Evolutionary conservation across 208 protist species (phyloP), one percentile per base, ranked within the genome.

Genomic region (Blechomonas ayalai): DNA sequence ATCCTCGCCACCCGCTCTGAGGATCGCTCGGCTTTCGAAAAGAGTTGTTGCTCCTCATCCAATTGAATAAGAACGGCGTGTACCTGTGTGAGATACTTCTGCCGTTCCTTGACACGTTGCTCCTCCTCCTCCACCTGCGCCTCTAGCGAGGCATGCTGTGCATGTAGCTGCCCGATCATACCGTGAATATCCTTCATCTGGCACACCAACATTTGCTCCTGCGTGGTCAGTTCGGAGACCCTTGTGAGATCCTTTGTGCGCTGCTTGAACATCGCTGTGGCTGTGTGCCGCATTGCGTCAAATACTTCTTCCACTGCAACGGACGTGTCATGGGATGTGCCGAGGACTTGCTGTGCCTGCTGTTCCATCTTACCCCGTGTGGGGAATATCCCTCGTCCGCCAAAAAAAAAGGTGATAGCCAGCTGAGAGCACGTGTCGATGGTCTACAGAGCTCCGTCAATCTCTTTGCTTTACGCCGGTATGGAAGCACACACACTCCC

Each of bases 201-300:
- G 13, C 7, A 19, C 12, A 7, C 22, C 41, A 10, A 47, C 9
- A 36, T 2, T 8, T 64, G 59, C 9, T 41, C 41, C 41, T 68
- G 59, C 18, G 33, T 18, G 36, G 73, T 42, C 10, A 82, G 58
- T 3, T 63, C 25, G 4, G 69, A 52, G 3, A 85, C 61, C 24
- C 62, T 71, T 9, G 82, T 91, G 49, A 91, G 78, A 49, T 91
- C 82, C 24, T 77, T 77, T 12, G 78, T 88, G 42, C 78, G 77
- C 54, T 91, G 82, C 47, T 85, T 73, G 46, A 91, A 88, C 71
- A 91, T 79, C 28, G 59, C 55, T 28, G 80, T 25, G 1, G 82
- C 82, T 1, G 73, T 73, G 26, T 80, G 58, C 13, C 78, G 74
- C 67, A 87, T 68, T 0, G 75, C 78, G 26, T 67, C 46, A 48